Percentiles rank a stretch among this genome's conserved stretches.
Evolutionary conservation across 257 asterid species (phyloP).

Genomic region (Gardenia jasminoides): DNA sequence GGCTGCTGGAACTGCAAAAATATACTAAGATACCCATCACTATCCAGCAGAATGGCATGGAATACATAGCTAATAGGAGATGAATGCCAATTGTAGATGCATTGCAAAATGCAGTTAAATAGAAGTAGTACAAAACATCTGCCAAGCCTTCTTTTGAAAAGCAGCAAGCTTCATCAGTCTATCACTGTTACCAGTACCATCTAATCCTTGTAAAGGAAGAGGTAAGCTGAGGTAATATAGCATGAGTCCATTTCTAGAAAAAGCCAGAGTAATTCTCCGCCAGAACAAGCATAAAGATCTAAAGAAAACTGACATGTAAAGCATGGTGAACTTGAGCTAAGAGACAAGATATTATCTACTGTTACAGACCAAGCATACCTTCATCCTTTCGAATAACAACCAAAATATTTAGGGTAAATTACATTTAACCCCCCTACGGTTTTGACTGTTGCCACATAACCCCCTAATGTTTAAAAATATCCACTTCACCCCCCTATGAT

Average conservation of each 20-base stretch:
- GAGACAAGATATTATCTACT: neutral
- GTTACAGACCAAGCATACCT: neutral
- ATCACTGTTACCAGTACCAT: conserved; percentile 27
- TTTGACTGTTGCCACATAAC: too few species aligned
- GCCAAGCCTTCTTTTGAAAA: conserved; percentile 59
- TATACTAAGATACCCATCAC: neutral
- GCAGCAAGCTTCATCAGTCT: conserved; percentile 75
- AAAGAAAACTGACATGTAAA: neutral
- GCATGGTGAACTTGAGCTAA: neutral
- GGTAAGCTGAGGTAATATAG: neutral
- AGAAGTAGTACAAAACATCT: neutral
- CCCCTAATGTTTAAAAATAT: too few species aligned
- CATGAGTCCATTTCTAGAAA: neutral
- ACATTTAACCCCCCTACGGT: too few species aligned
- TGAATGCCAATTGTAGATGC: neutral
- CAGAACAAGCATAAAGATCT: neutral
- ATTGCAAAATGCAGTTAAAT: neutral
- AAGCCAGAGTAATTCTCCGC: neutral
- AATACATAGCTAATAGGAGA: neutral
- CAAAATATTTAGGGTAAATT: too few species aligned
- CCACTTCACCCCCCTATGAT: too few species aligned
- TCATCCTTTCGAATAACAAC: neutral
- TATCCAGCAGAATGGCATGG: neutral
- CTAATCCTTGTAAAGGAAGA: conserved; percentile 23
- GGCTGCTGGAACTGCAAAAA: conserved; percentile 65